Evolutionary conservation across 768 basidiomycete species (phyloP), one percentile per base, ranked within the genome.

Genomic region (Rhizopogon vinicolor): DNA sequence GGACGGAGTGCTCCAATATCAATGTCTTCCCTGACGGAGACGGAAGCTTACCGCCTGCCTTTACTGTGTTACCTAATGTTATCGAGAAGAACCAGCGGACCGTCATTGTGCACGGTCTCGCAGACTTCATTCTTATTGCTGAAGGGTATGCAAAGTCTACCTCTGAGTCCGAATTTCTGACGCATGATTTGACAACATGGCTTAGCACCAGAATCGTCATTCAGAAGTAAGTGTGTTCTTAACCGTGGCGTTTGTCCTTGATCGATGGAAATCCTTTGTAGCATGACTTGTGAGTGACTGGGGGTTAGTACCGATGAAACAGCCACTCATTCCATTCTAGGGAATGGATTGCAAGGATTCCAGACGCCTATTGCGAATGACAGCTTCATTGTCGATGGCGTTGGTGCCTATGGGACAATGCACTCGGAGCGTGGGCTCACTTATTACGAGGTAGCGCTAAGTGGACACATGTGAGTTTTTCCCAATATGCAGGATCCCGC

Each of bases 11-110:
- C 66, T 78, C 84, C 1, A 67, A 79, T 60, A 54, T 76, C 4
- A 58, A 79, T 49, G 86, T 89, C 1, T 89, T 89, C 74, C 78
- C 81, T 1, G 61, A 74, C 3, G 82, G 82, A 10, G 88, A 89
- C 63, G 64, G 55, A 10, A 87, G 86, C 56, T 69, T 78, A 5
- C 87, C 87, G 0, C 76, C 86, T 7, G 77, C 80, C 0, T 75
- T 88, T 51, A 80, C 75, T 9, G 86, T 89, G 1, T 74, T 91
- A 3, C 87, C 89, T 5, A 84, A 74, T 57, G 87, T 88, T 52
- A 90, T 91, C 53, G 86, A 88, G 70, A 89, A 87, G 75, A 89
- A 75, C 66, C 72, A 80, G 51, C 75, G 86, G 51, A 79, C 75
- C 3, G 84, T 89, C 9, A 84, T 91, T 54, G 75, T 82, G 5